Evolutionary conservation across 2,329 filamentous ascomycete species (phyloP).

Genomic region (Zelopaecilomyces penicillatus): DNA sequence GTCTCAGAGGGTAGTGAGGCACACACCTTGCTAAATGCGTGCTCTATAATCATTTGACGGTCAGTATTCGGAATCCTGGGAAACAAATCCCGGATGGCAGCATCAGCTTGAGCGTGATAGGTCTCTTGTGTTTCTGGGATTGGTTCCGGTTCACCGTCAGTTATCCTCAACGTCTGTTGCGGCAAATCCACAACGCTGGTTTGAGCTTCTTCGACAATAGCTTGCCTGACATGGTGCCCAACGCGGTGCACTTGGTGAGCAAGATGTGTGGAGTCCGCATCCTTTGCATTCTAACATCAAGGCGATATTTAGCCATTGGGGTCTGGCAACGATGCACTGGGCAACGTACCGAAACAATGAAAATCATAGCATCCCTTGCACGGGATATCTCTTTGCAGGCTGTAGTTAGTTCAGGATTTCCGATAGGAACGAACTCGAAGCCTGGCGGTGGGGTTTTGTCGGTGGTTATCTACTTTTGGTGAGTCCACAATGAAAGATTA

Average conservation of each 20-base stretch:
- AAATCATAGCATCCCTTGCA: constrained; percentile 54
- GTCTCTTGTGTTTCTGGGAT: constrained; percentile 52
- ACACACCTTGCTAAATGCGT: constrained; percentile 54
- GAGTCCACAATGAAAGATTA: constrained; percentile 16
- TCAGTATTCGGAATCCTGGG: constrained; percentile 58
- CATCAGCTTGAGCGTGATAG: constrained; percentile 55
- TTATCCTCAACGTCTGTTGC: constrained; percentile 11
- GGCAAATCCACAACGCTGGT: constrained; percentile 18
- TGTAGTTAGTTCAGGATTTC: constrained; percentile 51
- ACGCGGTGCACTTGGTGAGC: constrained; percentile 49
- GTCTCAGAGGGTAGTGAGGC: constrained; percentile 2
- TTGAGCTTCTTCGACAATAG: constrained; percentile 49
- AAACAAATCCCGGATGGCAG: constrained; percentile 54
- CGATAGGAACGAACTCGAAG: constrained; percentile 54
- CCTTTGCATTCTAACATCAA: constrained; percentile 20
- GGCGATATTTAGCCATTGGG: not conserved
- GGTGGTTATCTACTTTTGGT: constrained; percentile 40
- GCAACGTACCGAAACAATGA: constrained; percentile 53
- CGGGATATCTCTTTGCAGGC: constrained; percentile 58
- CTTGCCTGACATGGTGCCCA: constrained; percentile 52
- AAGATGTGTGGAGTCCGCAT: constrained; percentile 28
- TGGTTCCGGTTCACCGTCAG: constrained; percentile 40
- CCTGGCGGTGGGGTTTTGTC: constrained; percentile 46
- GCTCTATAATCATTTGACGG: constrained; percentile 52
- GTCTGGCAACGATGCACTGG: not conserved